Evolutionary conservation across 768 basidiomycete genomes (phyloP), one percentile per base, ranked within the genome.

Genomic region (Tulasnella sp.): DNA sequence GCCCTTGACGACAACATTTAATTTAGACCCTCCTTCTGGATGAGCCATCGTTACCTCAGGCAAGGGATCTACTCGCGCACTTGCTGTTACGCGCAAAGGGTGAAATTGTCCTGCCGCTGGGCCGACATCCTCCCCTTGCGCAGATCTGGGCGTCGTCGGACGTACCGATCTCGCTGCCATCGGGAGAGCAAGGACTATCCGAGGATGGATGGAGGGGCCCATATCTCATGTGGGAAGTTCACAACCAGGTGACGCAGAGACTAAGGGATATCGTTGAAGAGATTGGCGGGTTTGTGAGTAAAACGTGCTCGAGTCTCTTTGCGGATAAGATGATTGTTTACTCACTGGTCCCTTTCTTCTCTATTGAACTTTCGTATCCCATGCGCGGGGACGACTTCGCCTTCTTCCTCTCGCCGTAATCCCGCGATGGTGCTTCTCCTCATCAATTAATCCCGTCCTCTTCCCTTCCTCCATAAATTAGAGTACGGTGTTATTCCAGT

Each of bases 91-190:
- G 77, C 52, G 73, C 77, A 61, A 77, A 77, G 60, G 88, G 88
- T 15, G 88, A 92, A 69, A 84, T 84, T 69, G 74, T 90, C 26
- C 73, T 90, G 56, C 80, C 83, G 65, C 77, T 91, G 69, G 89
- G 89, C 58, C 68, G 75, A 53, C 83, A 78, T 47, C 88, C 86
- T 21, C 76, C 83, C 15, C 78, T 76, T 30, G 67, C 75, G 24
- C 72, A 70, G 60, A 68, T 92, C 47, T 85, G 83, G 64, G 68
- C 75, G 24, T 27, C 41, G 10, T 26, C 29, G 23, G 44, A 56
- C 19, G 44, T 26, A 13, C 42, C 44, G 38, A n/a, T 53, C n/a
- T 30, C 53, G 0, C 27, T 56, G 23, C 45, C 38, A 10, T 78
- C 51, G n/a, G 62, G 52, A n/a, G 51, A 60, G 13, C 49, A 78